Conservation (phyloP, 2,329 filamentous ascomycete genomes). For the Penicillium janthinellum region DNA sequence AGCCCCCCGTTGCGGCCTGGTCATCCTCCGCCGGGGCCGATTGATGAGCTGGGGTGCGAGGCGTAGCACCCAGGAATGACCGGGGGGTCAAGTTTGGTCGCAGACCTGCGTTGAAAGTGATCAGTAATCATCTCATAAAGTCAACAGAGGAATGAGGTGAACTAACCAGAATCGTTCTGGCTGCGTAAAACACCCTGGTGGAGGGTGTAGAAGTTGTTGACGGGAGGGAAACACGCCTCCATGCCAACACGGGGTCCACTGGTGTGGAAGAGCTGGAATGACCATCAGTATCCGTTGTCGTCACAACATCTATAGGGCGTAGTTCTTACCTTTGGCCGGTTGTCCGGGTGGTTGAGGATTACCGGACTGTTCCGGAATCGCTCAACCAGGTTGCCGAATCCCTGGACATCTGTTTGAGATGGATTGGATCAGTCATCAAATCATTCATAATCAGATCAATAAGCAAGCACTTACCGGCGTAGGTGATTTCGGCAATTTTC, state of each 20-base stretch:
- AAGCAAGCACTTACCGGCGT: slow-evolving; percentile 70
- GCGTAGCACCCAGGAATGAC: no score
- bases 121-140: background rate
- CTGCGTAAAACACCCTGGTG: slow-evolving; percentile 14
- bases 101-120: background rate
- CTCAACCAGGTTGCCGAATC: slow-evolving; percentile 83
- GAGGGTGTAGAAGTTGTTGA: slow-evolving; percentile 18
- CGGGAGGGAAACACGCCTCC: slow-evolving; percentile 11
- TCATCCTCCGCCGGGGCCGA: background rate
- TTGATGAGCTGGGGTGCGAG: background rate
- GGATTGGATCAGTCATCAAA: slow-evolving; percentile 28
- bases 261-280: slow-evolving; percentile 56
- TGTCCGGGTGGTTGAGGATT: slow-evolving; percentile 77
- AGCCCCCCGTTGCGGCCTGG: background rate
- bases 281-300: slow-evolving; percentile 26
- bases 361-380: slow-evolving; percentile 97
- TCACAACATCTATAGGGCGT: background rate
- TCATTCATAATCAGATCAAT: background rate
- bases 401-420: slow-evolving; percentile 72
- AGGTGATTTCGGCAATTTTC: slow-evolving; percentile 88
- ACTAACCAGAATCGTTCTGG: background rate
- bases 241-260: slow-evolving; percentile 22
- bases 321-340: slow-evolving; percentile 73
- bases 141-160: background rate
- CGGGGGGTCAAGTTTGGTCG: background rate